A percentile compares a stretch with the other conserved stretches of the same genome.
Conservation (phyloP, 2,329 filamentous ascomycete species). For the Pseudocercospora eumusae region DNA sequence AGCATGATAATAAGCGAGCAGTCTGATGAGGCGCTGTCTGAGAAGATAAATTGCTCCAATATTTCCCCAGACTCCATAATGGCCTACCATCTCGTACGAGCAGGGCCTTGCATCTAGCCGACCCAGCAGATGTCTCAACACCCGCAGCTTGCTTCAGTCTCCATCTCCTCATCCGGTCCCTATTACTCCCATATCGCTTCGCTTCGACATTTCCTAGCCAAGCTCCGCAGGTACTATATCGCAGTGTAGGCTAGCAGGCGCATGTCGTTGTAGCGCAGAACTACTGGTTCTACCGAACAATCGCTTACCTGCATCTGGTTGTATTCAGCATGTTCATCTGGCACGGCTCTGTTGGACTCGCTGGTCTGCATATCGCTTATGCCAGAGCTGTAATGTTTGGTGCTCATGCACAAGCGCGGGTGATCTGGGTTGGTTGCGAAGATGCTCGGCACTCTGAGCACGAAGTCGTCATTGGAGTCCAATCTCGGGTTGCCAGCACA, state of each 20-base stretch:
- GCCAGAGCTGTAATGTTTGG: neutral
- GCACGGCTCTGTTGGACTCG: neutral
- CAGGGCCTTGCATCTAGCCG: neutral
- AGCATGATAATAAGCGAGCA: too few species aligned
- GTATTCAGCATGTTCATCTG: neutral
- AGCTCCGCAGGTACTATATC: neutral
- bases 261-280: neutral
- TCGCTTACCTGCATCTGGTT: constrained; percentile 2
- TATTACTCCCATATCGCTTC: neutral
- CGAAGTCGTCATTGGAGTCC: neutral
- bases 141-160: neutral
- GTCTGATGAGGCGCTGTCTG: neutral
- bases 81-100: neutral
- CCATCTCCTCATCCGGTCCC: neutral
- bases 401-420: neutral
- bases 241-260: neutral
- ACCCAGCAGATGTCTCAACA: neutral
- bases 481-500: neutral
- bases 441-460: neutral
- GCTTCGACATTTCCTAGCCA: neutral
- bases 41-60: neutral
- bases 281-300: neutral
- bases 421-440: neutral
- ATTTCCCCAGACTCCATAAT: neutral
- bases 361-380: neutral